phyloP scores from a whole-genome alignment of 768 basidiomycete species.

The Mycena pura region DNA sequence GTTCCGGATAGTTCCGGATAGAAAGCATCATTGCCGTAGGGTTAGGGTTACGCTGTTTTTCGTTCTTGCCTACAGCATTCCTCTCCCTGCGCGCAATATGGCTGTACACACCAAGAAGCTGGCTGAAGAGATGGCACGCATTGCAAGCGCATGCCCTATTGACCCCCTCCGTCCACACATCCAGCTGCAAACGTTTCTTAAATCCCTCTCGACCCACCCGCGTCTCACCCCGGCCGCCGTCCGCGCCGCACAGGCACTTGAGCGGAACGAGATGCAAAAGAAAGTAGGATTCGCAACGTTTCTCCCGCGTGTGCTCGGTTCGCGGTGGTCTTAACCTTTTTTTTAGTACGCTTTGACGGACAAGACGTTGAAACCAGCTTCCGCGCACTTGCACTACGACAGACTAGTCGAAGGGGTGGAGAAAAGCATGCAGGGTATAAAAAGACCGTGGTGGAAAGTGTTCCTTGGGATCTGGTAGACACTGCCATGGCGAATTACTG shows the following conservation, averaged over 20 bases:
- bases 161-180: slow-evolving; percentile 83
- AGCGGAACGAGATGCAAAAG: slow-evolving; percentile 61
- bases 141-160: slow-evolving; percentile 68
- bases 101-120: slow-evolving; percentile 39
- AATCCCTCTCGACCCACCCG: slow-evolving; percentile 71
- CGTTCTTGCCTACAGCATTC: neutral
- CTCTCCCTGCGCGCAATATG: slow-evolving; percentile 9
- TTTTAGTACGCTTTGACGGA: slow-evolving; percentile 70
- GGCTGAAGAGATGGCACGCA: slow-evolving; percentile 55
- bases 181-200: slow-evolving; percentile 71
- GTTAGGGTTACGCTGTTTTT: neutral
- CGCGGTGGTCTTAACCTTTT: slow-evolving; percentile 22
- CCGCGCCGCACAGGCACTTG: slow-evolving; percentile 60
- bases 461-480: slow-evolving; percentile 78
- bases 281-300: slow-evolving; percentile 59
- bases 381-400: slow-evolving; percentile 75
- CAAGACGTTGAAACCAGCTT: slow-evolving; percentile 70
- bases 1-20: too few relatives aligned
- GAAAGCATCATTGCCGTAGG: too few relatives aligned
- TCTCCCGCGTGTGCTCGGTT: slow-evolving; percentile 40
- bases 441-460: slow-evolving; percentile 83
- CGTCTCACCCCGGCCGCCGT: slow-evolving; percentile 68
- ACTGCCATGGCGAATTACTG: neutral
- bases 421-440: slow-evolving; percentile 78
- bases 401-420: slow-evolving; percentile 77